Conservation (phyloP, 495 filamentous ascomycete genomes). For the Rhypophila decipiens region DNA sequence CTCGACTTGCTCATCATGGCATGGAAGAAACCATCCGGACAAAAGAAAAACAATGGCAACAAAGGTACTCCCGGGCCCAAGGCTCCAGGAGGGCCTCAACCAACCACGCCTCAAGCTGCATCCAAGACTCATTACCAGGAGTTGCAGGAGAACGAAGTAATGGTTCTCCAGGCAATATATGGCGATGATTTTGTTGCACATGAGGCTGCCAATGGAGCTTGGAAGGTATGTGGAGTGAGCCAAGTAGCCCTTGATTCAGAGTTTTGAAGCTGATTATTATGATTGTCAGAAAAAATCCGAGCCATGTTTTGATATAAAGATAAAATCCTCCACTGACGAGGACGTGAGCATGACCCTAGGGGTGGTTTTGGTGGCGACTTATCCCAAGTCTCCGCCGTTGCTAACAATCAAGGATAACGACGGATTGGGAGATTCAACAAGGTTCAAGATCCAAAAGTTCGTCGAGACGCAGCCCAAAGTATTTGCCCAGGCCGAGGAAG, state of each 20-base stretch:
- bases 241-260: no score
- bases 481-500: conserved; percentile 49
- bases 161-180: conserved; percentile 84
- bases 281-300: conserved; percentile 58
- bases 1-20: conserved; percentile 31
- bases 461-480: conserved; percentile 63
- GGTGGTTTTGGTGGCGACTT: conserved; percentile 80
- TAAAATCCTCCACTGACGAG: conserved; percentile 65
- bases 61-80: conserved; percentile 37
- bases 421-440: conserved; percentile 56
- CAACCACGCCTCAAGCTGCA: no score
- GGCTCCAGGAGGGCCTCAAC: conserved; percentile 22
- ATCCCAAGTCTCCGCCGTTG: conserved; percentile 79
- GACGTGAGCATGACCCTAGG: conserved; percentile 56
- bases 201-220: conserved; percentile 64
- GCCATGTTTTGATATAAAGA: conserved; percentile 68
- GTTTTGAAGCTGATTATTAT: no score
- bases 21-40: conserved; percentile 32
- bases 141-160: conserved; percentile 79
- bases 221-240: conserved; percentile 69
- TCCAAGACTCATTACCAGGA: conserved; percentile 72
- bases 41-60: conserved; percentile 33
- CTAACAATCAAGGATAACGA: conserved; percentile 60
- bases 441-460: conserved; percentile 61
- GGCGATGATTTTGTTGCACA: conserved; percentile 82